Base-by-base conservation (phyloP, 1,284 basidiomycete species). In the Rhizoctonia solani region DNA sequence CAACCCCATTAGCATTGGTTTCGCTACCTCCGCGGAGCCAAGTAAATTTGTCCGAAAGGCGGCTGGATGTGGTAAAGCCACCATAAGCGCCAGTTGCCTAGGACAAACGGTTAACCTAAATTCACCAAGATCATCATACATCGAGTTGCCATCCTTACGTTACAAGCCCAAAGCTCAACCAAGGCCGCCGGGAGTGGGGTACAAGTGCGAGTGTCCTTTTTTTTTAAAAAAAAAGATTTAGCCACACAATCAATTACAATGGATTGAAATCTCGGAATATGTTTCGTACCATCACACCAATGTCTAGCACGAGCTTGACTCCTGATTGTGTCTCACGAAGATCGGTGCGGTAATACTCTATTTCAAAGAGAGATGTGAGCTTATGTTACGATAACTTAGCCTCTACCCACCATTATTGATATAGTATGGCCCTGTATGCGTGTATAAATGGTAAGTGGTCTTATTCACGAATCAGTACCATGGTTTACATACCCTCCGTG, bases 101-200 rank as follows among this genome's bases (percentile, higher is more conserved):
- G 3, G 19, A 8, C 37, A 13, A 6, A 13, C 21, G n/a, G n/a
- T n/a, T n/a, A n/a, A 29, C 5, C 5, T 23, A 3, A 13, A 19
- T 19, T 11, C 49, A 27, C 34, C 29, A 59, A n/a, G n/a, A n/a
- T n/a, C n/a, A n/a, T n/a, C 16, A 42, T 34, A 21, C 8, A 16
- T 41, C 21, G 49, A 5, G 49, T 19, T n/a, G n/a, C 19, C 11
- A 16, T 32, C 37, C 44, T 19, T 59, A n/a, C 56, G 21, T 59
- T 59, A 44, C 56, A 59, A 29, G 23, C 27, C 56, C 56, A 59
- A n/a, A 59, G 56, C 44, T 59, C 56, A 23, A 59, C 56, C 56
- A 59, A 59, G n/a, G n/a, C n/a, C n/a, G n/a, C n/a, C 37, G 56
- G 56, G 19, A 59, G 41, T 9, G 56, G 56, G 2, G 21, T 59